Base-by-base conservation (phyloP, 257 asterid species). In the Pogostemon cablin region DNA sequence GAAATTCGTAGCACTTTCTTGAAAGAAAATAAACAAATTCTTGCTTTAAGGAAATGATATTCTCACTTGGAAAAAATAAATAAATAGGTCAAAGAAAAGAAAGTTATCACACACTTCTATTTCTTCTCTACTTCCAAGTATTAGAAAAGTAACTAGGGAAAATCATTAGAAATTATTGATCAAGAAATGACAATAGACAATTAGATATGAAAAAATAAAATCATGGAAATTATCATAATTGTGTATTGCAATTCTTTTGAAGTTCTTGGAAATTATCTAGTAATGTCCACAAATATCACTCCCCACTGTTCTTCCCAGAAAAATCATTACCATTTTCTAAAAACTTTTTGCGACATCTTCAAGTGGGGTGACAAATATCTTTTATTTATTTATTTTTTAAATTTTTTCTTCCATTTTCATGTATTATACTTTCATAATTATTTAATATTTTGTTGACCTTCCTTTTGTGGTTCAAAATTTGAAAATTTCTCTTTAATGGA, bases 1-100 rank as follows among this genome's bases (percentile, higher is more conserved):
- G 32, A 68, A 55, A 20, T 68, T 68, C 54, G 10, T 68, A 17
- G 73, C 64, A 53, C 25, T 68, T 53, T 68, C 72, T 68, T 38
- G 3, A 43, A 11, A 4, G 3, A 15, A 6, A 41, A 11, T 32
- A 59, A 15, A 38, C 3, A 41, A 3, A 9, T 3, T 10, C 12
- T 49, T 3, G 32, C 32, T 35, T 3, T 39, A 61, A 61, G 37
- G 11, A 37, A 39, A 1, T 37, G 48, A 40, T 62, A 20, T 15
- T 41, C 38, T 40, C 8, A 42, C 25, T 9, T 44, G 42, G 47
- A 32, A 5, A 64, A 42, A 40, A 15, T 1, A 4, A 7, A 42
- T 42, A 17, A 1, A 9, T 8, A 25, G 10, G 62, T 56, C 43
- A 34, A 57, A 48, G 8, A 46, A 20, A 2, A 11, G 42, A 12